Percentiles rank a stretch among this genome's conserved stretches.
Conservation (phyloP, 1,284 basidiomycete species). For the Ceratobasidium sp. region DNA sequence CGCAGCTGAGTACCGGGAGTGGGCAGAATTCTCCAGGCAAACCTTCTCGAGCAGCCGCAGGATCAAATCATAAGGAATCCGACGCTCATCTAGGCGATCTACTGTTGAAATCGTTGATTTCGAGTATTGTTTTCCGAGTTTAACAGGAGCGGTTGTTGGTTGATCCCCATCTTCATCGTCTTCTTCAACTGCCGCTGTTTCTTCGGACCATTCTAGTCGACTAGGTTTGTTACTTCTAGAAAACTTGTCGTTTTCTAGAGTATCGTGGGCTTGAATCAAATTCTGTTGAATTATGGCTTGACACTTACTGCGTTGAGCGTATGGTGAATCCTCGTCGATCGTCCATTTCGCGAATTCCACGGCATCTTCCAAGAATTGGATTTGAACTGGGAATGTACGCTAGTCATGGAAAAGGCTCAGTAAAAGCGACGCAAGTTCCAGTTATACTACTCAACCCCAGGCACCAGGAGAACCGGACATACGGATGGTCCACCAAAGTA, state of each 20-base stretch:
- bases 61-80: constrained; percentile 92
- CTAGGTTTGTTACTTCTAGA: constrained; percentile 68
- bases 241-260: constrained; percentile 71
- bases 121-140: constrained; percentile 79
- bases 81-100: constrained; percentile 88
- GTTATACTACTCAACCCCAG: constrained; percentile 64
- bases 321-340: constrained; percentile 86
- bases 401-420: neutral
- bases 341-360: constrained; percentile 89
- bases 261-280: constrained; percentile 18
- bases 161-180: constrained; percentile 81
- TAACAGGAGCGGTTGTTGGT: constrained; percentile 61
- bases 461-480: constrained; percentile 90
- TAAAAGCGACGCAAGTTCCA: neutral
- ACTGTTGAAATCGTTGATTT: constrained; percentile 81
- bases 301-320: constrained; percentile 77
- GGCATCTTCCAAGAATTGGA: constrained; percentile 92
- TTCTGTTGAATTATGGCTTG: constrained; percentile 17
- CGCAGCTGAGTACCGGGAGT: constrained; percentile 79
- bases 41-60: constrained; percentile 86
- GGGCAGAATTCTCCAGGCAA: constrained; percentile 77
- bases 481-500: constrained; percentile 79
- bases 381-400: constrained; percentile 95
- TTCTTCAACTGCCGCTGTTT: constrained; percentile 68
- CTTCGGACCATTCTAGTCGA: constrained; percentile 81